Evolutionary conservation across 2,329 filamentous ascomycete genomes (phyloP), one percentile per base, ranked within the genome.

Genomic region (Epicoccum nigrum): DNA sequence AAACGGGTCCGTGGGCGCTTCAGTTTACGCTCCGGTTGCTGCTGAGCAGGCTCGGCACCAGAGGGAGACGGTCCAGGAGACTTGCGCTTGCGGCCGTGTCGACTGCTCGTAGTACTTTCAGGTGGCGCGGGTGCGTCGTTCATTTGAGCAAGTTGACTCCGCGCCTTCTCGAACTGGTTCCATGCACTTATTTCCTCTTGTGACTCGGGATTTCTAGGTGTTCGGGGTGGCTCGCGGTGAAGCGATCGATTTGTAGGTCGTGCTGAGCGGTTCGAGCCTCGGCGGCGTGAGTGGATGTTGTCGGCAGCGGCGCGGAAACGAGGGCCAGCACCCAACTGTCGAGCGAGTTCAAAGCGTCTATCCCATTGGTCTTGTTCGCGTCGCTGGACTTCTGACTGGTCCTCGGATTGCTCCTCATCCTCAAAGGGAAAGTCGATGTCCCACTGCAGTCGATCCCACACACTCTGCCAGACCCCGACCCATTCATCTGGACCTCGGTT

Each of bases 361-460:
- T 94, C 87, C 91, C 92, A 97, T 63, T 87, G 85, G 58, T 85
- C 74, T 55, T 84, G 81, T 55, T 86, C 83, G 44, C 81, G 79
- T 50, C 80, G 77, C 55, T 85, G 79, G 13, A 79, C 76, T 45
- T 81, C 78, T 19, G 80, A 80, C 39, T 84, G 69, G 78, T 83
- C 73, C 79, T 88, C 76, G 3, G 68, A 79, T 81, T 76, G 63
- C 82, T 68, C 64, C 82, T 71, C 69, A 25, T 90, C 88, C 57
- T 87, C 90, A 66, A 93, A 93, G 28, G 93, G 90, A 69, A 92
- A 90, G 69, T 94, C 90, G 20, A 94, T 82, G 62, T 95, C 90
- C 42, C 94, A 76, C 58, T 89, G 85, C 15, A 90, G 76, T 21
- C 83, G 82, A 63, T 92, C 87, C 87, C 90, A 95, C 1, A 95